Percentiles rank a stretch among this genome's conserved stretches.
These are phyloP conservation scores for Yamadazyma pseudoaaseri DNA, from an alignment of 1,139 yeast genomes.

Conservation along the genomic window DNA sequence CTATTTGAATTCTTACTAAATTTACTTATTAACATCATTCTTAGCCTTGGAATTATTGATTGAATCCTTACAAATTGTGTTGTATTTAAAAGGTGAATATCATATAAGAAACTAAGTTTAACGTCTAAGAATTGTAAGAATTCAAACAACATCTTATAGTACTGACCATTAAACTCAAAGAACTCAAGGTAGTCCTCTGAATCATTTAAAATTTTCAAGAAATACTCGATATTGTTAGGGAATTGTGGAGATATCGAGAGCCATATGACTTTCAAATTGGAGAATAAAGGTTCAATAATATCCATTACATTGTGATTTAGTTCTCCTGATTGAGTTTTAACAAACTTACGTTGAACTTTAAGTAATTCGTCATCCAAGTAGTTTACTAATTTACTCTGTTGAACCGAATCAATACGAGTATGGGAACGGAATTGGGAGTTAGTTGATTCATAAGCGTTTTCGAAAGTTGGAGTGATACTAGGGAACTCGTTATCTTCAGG, in stretches of 20 bases:
- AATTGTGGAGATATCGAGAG: constrained; percentile 36
- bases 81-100: constrained; percentile 20
- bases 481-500: constrained; percentile 4
- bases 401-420: constrained; percentile 24
- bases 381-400: constrained; percentile 60
- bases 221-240: constrained; percentile 58
- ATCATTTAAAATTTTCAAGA: constrained; percentile 64
- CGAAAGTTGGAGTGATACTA: constrained; percentile 11
- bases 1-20: constrained; percentile 19
- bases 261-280: constrained; percentile 57
- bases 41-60: constrained; percentile 47
- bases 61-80: constrained; percentile 49
- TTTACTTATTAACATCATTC: constrained; percentile 27
- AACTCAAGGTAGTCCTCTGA: constrained; percentile 58
- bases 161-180: constrained; percentile 23
- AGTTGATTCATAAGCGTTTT: constrained; percentile 11
- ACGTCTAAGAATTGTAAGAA: constrained; percentile 14
- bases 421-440: constrained; percentile 8
- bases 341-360: constrained; percentile 59
- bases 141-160: constrained; percentile 10
- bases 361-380: constrained; percentile 61
- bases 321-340: constrained; percentile 54
- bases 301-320: constrained; percentile 33
- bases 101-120: constrained; percentile 12
- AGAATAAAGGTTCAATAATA: constrained; percentile 45